Evolutionary conservation across 352 stramenopile genomes (phyloP).

Genomic region (Phytopythium litorale): DNA sequence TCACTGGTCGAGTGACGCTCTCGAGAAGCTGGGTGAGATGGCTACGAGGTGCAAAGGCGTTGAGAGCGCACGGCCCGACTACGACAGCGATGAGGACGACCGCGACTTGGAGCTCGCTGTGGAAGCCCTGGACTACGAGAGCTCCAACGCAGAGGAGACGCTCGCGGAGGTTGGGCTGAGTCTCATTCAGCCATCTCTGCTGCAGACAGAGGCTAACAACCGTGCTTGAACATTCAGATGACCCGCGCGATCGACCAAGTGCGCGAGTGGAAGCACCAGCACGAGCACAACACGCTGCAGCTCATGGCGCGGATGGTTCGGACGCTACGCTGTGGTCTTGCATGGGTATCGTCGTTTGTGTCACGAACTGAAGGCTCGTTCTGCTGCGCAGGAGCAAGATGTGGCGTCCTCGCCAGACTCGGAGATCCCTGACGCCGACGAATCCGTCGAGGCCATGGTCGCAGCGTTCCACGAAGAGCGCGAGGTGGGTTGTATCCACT

Average conservation of each 20-base stretch:
- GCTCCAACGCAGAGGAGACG: constrained; percentile 26
- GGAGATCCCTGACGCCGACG: not conserved
- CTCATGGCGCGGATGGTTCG: constrained; percentile 28
- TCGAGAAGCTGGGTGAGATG: not conserved
- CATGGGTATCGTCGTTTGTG: too few species aligned
- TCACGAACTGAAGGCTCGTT: too few species aligned
- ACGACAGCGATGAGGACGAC: constrained; percentile 29
- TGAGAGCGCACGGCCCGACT: not conserved
- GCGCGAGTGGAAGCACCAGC: constrained; percentile 29
- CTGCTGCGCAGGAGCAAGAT: constrained; percentile 1
- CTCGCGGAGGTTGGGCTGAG: constrained; percentile 27
- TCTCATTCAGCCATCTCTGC: too few species aligned
- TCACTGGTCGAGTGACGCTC: not conserved
- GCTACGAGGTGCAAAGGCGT: not conserved
- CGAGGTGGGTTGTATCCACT: not conserved
- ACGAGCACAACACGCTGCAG: constrained; percentile 21
- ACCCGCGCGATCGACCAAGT: constrained; percentile 36
- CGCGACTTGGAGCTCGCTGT: constrained; percentile 33
- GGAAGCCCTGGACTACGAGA: constrained; percentile 28
- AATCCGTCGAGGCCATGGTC: not conserved
- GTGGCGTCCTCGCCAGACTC: not conserved
- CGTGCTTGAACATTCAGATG: constrained; percentile 25
- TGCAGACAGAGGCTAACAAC: too few species aligned
- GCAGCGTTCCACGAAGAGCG: constrained; percentile 4
- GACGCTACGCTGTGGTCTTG: not conserved